Evolutionary conservation across 2,329 filamentous ascomycete genomes (phyloP), one percentile per base, ranked within the genome.

Genomic region (Botryotinia calthae): DNA sequence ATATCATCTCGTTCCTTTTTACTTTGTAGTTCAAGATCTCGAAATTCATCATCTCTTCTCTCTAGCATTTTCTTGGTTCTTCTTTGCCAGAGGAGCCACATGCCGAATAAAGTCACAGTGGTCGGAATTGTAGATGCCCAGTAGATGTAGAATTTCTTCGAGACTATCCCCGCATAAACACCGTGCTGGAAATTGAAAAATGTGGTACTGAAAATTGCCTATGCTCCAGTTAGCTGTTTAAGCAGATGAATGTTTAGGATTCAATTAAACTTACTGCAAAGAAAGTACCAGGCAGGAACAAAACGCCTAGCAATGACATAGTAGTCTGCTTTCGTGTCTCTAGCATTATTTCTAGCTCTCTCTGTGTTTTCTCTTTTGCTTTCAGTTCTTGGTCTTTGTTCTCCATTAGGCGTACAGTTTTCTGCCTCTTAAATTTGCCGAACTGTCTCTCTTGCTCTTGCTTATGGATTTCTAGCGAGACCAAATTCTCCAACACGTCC

Each of bases 261-360:
- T 22, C 0, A 1, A 14, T 22, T 1, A 16, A 10, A 37, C n/a
- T 10, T 56, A 74, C 73, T 25, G 66, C 64, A 31, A 73, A 34
- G 6, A 73, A 74, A 5, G 65, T 68, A 28, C 59, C 73, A 4
- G 73, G 73, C 1, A 74, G 46, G 48, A 74, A 74, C 4, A 70
- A 37, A 10, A 73, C 2, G 4, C 73, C 73, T 14, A 73, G 48
- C 4, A 74, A 31, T 62, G 70, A 48, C 31, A 74, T 73, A 22
- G 65, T 42, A 0, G 73, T 74, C 31, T 74, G 73, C 42, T 74
- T 74, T 5, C 59, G 2, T 8, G 51, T 54, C 8, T 74, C 73
- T 20, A 73, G 46, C 59, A 73, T 69, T 25, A n/a, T 25, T 37
- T 69, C 65, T 12, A 74, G 31, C 0, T 72, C 70, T n/a, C 48